Base-by-base conservation (phyloP, 1,139 yeast species). In the Kluyveromyces sp. region DNA sequence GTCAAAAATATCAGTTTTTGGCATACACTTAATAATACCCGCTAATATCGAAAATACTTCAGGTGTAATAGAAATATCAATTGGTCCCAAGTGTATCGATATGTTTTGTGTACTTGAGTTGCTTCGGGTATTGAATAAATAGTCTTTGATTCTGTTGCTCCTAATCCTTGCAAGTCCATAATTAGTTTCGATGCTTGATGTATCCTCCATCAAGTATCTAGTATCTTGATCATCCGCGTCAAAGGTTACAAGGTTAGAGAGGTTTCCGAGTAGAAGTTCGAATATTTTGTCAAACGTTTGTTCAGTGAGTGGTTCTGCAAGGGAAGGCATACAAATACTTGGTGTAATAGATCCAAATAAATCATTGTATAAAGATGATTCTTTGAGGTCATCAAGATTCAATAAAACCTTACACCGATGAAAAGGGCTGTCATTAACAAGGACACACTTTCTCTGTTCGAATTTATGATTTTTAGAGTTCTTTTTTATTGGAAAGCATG, bases 381-480 rank as follows among this genome's bases (percentile, higher is more conserved):
- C 72, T 47, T 79, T 71, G 25, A 69, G 66, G 25, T 74, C 29
- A 27, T 37, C 72, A 8, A 71, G 72, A 7, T 75, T 75, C 21
- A 90, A 64, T 34, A 90, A 63, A 59, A 88, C 89, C 0, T 95
- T 82, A 26, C 80, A 70, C 45, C 98, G 68, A 55, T 86, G 94
- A 54, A 78, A 88, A 0, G 96, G 90, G 0, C 87, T 85, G 68
- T 92, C 98, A 57, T 86, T 85, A 8, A 70, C 56, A 27, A 77
- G 68, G 2, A 89, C 68, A 61, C 86, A 95, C 4, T 71, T 70
- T 48, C 82, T 82, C 61, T 89, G 96, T 25, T 66, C 60, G 7
- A 61, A 61, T 48, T 79, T 66, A 41, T 75, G 75, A 7, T 70
- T 70, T 1, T 63, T 61, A 58, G 74, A 76, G 43, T 79, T 69